phyloP scores from a whole-genome alignment of 352 stramenopile genomes.

The Elongisporangium prolatum region DNA sequence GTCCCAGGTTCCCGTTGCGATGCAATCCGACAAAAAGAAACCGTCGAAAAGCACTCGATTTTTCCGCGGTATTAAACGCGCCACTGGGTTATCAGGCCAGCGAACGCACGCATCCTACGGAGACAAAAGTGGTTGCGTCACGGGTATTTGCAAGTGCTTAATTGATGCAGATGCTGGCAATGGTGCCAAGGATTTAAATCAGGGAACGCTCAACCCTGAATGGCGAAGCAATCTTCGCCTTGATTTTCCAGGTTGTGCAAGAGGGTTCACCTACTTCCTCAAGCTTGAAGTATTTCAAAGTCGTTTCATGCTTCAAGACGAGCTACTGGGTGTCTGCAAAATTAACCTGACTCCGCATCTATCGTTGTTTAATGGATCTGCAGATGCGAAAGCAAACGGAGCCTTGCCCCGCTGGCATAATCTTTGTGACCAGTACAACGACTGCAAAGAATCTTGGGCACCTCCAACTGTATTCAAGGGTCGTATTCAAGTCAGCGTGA shows the following conservation, averaged over 20 bases:
- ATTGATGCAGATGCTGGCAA: background rate
- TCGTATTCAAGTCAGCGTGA: constrained; percentile 70
- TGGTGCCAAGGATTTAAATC: background rate
- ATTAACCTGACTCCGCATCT: constrained; percentile 86
- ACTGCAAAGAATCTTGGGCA: constrained; percentile 82
- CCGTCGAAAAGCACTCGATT: constrained; percentile 62
- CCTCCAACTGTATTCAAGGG: constrained; percentile 78
- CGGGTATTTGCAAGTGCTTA: constrained; percentile 58
- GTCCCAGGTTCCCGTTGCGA: constrained; percentile 10
- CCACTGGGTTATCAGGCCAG: constrained; percentile 66
- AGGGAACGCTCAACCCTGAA: constrained; percentile 35
- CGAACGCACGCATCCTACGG: constrained; percentile 65
- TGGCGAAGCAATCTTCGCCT: constrained; percentile 75
- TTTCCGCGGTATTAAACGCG: constrained; percentile 70
- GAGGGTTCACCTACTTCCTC: constrained; percentile 71
- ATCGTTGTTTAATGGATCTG: constrained; percentile 70
- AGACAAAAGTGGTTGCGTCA: constrained; percentile 74
- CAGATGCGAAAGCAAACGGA: constrained; percentile 77
- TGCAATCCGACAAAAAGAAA: constrained; percentile 25
- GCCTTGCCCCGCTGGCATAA: constrained; percentile 80
- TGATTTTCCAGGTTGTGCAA: constrained; percentile 68
- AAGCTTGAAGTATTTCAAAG: constrained; percentile 83
- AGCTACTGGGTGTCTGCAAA: constrained; percentile 76
- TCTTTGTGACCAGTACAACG: constrained; percentile 84
- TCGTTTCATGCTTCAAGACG: constrained; percentile 77